Conservation (phyloP, 1,284 basidiomycete species). For the Pyrrhoderma lamaoense region DNA sequence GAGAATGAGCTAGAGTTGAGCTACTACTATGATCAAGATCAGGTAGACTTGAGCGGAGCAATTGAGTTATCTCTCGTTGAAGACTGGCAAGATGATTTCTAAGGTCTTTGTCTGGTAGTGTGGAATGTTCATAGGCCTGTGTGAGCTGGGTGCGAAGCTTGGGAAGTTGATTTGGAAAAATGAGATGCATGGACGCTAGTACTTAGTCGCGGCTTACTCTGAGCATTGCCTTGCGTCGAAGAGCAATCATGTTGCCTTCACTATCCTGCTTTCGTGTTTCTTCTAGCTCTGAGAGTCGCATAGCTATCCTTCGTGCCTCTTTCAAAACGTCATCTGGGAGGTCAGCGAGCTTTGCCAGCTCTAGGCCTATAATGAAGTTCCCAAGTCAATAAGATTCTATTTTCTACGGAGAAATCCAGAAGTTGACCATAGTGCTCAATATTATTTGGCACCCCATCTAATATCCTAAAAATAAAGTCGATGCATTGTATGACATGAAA, state of each 20-base stretch:
- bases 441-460: constrained; percentile 55
- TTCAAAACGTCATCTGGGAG: constrained; percentile 61
- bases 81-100: constrained; percentile 54
- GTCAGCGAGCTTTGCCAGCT: constrained; percentile 78
- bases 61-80: constrained; percentile 57
- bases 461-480: constrained; percentile 38
- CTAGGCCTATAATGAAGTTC: constrained; percentile 48
- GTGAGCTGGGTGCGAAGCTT: constrained; percentile 59
- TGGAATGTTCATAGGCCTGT: constrained; percentile 61
- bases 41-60: constrained; percentile 7
- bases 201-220: constrained; percentile 36
- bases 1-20: no score
- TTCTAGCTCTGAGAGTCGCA: constrained; percentile 52
- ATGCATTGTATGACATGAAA: background rate
- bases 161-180: constrained; percentile 12
- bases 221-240: constrained; percentile 60
- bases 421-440: constrained; percentile 57
- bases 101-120: constrained; percentile 61
- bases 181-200: background rate
- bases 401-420: background rate
- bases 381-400: background rate
- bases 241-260: constrained; percentile 48
- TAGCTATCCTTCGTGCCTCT: constrained; percentile 57
- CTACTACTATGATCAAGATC: no score
- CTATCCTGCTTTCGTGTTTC: constrained; percentile 51